phyloP scores from a whole-genome alignment of 148 eudicot species.

The Euryodendron excelsum region DNA sequence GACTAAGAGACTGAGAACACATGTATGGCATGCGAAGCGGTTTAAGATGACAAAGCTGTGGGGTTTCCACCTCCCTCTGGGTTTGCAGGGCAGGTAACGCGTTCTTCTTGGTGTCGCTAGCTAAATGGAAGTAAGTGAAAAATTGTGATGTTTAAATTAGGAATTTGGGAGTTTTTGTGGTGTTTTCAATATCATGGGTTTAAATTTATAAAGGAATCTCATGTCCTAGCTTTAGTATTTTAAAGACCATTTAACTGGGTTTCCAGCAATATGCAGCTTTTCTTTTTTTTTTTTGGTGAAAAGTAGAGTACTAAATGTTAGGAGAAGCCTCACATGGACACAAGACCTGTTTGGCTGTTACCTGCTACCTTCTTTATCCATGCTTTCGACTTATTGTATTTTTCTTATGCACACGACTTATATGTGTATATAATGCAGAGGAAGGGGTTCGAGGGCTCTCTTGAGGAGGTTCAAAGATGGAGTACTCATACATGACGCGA shows the following conservation, averaged over 20 bases:
- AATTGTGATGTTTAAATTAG: background rate
- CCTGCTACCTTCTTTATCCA: background rate
- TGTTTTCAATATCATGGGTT: background rate
- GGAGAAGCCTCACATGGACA: background rate
- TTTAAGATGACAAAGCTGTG: conserved; percentile 67
- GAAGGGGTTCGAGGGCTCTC: conserved; percentile 88
- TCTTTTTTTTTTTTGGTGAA: background rate
- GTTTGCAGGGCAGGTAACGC: conserved; percentile 72
- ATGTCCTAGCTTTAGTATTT: background rate
- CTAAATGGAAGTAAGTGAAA: background rate
- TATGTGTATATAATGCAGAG: conserved; percentile 41
- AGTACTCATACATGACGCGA: conserved; percentile 81
- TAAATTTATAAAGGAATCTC: background rate
- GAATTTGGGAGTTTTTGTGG: background rate
- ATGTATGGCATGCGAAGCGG: conserved; percentile 91
- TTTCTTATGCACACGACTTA: background rate
- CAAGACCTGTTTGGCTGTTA: background rate
- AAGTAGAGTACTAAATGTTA: background rate
- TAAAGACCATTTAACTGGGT: background rate
- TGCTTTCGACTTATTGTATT: background rate
- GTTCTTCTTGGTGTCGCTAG: background rate
- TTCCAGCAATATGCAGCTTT: background rate
- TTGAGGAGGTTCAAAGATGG: conserved; percentile 68
- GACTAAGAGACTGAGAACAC: conserved; percentile 78
- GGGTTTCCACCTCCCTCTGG: conserved; percentile 81